A percentile compares a stretch with the other conserved stretches of the same genome.
Conservation (phyloP, 495 filamentous ascomycete genomes). For the Acidiella bohemica region DNA sequence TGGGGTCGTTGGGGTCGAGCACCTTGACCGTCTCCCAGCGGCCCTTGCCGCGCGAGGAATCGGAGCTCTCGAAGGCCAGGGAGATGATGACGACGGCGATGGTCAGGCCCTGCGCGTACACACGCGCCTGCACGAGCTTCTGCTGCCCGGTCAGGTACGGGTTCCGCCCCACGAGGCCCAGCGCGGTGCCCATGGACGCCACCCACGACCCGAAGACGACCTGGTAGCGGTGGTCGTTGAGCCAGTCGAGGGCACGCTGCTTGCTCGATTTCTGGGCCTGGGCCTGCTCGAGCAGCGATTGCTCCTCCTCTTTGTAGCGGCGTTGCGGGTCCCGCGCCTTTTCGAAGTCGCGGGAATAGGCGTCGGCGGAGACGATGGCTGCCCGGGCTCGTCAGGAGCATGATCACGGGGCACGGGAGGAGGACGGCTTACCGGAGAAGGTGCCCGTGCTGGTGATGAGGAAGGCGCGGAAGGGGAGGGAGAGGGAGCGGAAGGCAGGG, state of each 20-base stretch:
- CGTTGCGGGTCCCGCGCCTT: constrained; percentile 48
- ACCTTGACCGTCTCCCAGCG: constrained; percentile 61
- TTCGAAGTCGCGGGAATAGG: constrained; percentile 63
- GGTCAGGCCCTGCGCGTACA: constrained; percentile 95
- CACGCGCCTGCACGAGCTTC: constrained; percentile 93
- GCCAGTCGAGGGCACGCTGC: constrained; percentile 45
- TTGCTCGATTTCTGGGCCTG: constrained; percentile 40
- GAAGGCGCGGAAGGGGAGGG: constrained; percentile 80
- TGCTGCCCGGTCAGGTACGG: constrained; percentile 60
- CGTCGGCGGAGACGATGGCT: constrained; percentile 75
- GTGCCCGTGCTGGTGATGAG: constrained; percentile 71
- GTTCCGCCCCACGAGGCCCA: constrained; percentile 66
- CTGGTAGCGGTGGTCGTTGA: constrained; percentile 70
- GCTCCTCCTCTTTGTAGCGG: constrained; percentile 50
- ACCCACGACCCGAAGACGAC: constrained; percentile 81
- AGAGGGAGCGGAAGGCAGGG: constrained; percentile 61
- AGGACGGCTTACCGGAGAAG: constrained; percentile 46
- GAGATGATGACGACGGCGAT: constrained; percentile 75
- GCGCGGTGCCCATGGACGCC: constrained; percentile 61
- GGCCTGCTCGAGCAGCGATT: constrained; percentile 36
- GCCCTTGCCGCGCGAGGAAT: constrained; percentile 62
- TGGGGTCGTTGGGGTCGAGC: constrained; percentile 55
- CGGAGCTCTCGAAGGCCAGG: constrained; percentile 78
- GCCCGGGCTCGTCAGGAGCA: not conserved
- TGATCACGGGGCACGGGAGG: not conserved